Evolutionary conservation across 768 basidiomycete species (phyloP).

Genomic region (Rhizopogon vesiculosus): DNA sequence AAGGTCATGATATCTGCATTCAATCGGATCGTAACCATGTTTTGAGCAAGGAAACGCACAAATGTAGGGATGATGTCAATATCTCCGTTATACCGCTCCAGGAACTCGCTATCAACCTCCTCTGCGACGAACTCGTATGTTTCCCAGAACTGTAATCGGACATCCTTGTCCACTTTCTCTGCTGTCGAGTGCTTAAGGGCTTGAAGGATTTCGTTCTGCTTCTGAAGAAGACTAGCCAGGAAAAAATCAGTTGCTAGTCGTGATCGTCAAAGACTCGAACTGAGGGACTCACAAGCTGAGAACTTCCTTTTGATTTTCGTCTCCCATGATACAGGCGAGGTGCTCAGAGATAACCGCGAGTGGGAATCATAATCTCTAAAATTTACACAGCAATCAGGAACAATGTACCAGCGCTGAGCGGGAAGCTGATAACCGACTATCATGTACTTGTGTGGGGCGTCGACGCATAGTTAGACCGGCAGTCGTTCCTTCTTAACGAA

Average conservation of each 20-base stretch:
- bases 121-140: neutral
- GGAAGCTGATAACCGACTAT: neutral
- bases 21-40: neutral
- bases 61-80: slow-evolving; percentile 8
- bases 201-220: neutral
- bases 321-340: neutral
- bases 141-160: slow-evolving; percentile 5
- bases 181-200: neutral
- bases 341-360: neutral
- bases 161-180: neutral
- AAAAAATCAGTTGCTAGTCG: neutral
- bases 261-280: neutral
- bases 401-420: neutral
- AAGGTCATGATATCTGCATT: neutral
- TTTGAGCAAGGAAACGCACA: neutral
- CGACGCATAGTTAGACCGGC: too few relatives aligned
- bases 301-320: neutral
- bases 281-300: neutral
- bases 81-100: slow-evolving; percentile 8
- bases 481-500: too few relatives aligned
- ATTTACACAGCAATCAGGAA: neutral
- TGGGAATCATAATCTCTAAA: neutral
- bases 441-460: too few relatives aligned
- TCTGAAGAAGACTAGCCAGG: neutral
- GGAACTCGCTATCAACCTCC: slow-evolving; percentile 2